Evolutionary conservation across 345 rosid species (phyloP).

Genomic region (Acer negundo): DNA sequence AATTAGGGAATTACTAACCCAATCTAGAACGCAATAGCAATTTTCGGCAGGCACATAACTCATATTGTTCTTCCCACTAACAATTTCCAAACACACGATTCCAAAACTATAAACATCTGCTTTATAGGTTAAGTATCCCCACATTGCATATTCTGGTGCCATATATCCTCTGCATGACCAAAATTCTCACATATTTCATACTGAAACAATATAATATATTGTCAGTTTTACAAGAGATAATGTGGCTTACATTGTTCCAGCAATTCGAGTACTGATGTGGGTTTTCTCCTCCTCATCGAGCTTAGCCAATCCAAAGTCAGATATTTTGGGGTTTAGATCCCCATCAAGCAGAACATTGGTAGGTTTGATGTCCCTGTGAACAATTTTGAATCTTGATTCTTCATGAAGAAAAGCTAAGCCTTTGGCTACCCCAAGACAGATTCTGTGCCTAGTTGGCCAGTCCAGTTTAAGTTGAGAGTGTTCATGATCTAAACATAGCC

Average conservation of each 20-base stretch:
- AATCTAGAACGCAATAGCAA: constrained; percentile 55
- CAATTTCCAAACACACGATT: constrained; percentile 55
- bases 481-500: constrained; percentile 34
- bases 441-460: constrained; percentile 51
- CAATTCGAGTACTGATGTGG: constrained; percentile 63
- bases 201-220: neutral
- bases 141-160: constrained; percentile 70
- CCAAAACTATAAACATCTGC: constrained; percentile 75
- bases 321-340: constrained; percentile 57
- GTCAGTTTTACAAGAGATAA: neutral
- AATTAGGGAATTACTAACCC: constrained; percentile 36
- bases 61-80: constrained; percentile 50
- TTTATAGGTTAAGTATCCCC: constrained; percentile 62
- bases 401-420: constrained; percentile 63
- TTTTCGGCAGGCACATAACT: constrained; percentile 40
- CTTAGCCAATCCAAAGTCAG: constrained; percentile 69
- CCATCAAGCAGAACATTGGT: constrained; percentile 54
- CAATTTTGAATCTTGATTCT: constrained; percentile 60
- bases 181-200: neutral
- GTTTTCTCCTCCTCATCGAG: constrained; percentile 54
- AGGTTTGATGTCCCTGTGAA: constrained; percentile 69
- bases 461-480: constrained; percentile 38
- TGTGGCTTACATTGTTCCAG: constrained; percentile 56
- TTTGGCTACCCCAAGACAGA: constrained; percentile 57
- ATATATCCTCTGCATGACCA: constrained; percentile 50